Base-by-base conservation (phyloP, 768 basidiomycete species). In the Pluteus cervinus region DNA sequence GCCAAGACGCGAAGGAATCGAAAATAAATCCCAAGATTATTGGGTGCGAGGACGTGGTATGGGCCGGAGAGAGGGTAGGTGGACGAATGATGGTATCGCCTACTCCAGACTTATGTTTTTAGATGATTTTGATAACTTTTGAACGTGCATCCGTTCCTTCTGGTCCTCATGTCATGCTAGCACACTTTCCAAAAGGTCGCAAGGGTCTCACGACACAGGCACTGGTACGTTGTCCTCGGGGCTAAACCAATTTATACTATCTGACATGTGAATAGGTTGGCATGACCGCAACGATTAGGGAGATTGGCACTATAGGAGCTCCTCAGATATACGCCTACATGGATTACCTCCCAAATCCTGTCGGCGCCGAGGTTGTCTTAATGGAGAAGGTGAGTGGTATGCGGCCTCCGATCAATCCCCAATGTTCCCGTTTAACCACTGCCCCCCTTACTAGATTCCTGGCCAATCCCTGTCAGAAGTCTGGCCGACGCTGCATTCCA, bases 281-380 rank as follows among this genome's bases (percentile, higher is more conserved):
- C 25, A 58, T 58, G 56, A 52, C 55, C 14, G 41, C 48, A 21
- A 44, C 54, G 37, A 47, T 49, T 14, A 33, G 43, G 28, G 40
- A 46, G 24, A 36, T 44, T 8, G 45, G 39, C 15, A 44, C 41
- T 24, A 45, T 56, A 20, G 41, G 40, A 14, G 52, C 54, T 9
- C 56, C 56, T 8, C 56, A 58, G 39, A 49, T 58, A 22, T 56
- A 58, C 20, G 53, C 48, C 14, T 58, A 51, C 26, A 43, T 42
- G 24, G 56, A 58, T 37, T 42, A 51, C 41, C 23, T 47, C 22
- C 46, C 51, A 11, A 56, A 58, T 39, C 46, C 47, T 18, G 44
- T 58, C 12, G 56, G 54, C 24, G 55, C 56, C 9, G 56, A 58
- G 31, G 56, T 58, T 8, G 56, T 58, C 15, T 44, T 58, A 16